Percentiles rank a stretch among this genome's conserved stretches.
These are phyloP conservation scores for Microdochium paspali DNA, from an alignment of 2,329 filamentous ascomycete species.

Conservation along the genomic window DNA sequence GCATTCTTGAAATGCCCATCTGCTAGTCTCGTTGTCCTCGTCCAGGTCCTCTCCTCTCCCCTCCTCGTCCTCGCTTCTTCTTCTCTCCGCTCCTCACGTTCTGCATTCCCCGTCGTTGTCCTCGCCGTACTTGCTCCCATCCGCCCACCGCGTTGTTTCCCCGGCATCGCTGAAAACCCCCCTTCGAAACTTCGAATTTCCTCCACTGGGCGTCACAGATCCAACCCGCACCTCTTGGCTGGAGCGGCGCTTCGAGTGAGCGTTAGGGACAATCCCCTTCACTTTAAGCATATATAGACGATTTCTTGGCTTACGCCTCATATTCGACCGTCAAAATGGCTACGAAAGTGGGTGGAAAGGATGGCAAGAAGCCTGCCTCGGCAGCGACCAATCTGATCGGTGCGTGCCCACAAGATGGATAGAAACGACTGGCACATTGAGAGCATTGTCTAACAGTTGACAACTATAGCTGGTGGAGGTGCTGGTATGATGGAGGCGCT, in stretches of 20 bases:
- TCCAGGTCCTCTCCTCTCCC: background rate
- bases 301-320: background rate
- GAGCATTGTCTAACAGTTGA: conserved; percentile 6
- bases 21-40: no score
- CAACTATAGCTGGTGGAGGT: conserved; percentile 70
- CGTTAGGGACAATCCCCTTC: no score
- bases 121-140: no score
- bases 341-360: conserved; percentile 29
- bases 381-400: conserved; percentile 87
- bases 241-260: no score
- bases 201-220: no score
- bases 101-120: background rate
- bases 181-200: no score
- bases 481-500: conserved; percentile 99
- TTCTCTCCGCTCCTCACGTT: background rate
- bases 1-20: no score
- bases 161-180: no score
- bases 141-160: no score
- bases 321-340: conserved; percentile 19
- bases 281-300: background rate
- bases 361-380: conserved; percentile 69
- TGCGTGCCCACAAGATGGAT: no score
- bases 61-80: background rate
- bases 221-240: no score
- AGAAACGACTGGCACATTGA: no score